Evolutionary conservation across 2,329 filamentous ascomycete species (phyloP).

Genomic region (Diaporthe longicolla): DNA sequence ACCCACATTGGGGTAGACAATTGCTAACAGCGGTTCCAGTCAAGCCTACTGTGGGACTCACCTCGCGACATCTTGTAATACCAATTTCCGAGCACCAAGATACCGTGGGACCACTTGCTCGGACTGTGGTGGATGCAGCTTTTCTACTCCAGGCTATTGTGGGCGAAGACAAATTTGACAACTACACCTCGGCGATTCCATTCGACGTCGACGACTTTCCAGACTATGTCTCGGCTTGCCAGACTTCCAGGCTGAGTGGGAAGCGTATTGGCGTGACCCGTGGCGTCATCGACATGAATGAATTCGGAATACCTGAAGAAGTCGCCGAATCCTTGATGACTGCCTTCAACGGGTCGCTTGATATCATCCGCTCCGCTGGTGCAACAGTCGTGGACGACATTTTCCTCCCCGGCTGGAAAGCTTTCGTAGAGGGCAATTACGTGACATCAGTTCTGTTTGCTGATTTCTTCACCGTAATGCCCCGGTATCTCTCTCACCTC

Average conservation of each 20-base stretch:
- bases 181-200: constrained; percentile 75
- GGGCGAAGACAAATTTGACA: constrained; percentile 72
- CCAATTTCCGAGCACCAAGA: constrained; percentile 75
- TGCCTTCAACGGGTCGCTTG: constrained; percentile 70
- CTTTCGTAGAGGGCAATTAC: constrained; percentile 51
- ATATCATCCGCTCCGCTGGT: constrained; percentile 66
- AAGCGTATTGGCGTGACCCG: constrained; percentile 75
- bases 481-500: constrained; percentile 68
- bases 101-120: constrained; percentile 65
- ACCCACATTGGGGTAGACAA: not conserved
- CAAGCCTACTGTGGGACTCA: constrained; percentile 76
- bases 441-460: constrained; percentile 63
- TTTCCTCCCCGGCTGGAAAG: constrained; percentile 67
- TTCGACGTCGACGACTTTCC: constrained; percentile 60
- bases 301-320: constrained; percentile 21
- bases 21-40: constrained; percentile 50
- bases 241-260: constrained; percentile 64
- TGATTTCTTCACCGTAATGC: constrained; percentile 70
- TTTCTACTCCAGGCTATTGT: constrained; percentile 75
- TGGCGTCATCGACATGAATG: constrained; percentile 63
- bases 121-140: constrained; percentile 67
- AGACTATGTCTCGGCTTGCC: constrained; percentile 73
- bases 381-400: constrained; percentile 65
- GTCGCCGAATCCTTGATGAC: constrained; percentile 50
- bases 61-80: constrained; percentile 72